These are phyloP conservation scores for Penicillium sp. DNA, from an alignment of 2,329 filamentous ascomycete species.

Conservation along the genomic window DNA sequence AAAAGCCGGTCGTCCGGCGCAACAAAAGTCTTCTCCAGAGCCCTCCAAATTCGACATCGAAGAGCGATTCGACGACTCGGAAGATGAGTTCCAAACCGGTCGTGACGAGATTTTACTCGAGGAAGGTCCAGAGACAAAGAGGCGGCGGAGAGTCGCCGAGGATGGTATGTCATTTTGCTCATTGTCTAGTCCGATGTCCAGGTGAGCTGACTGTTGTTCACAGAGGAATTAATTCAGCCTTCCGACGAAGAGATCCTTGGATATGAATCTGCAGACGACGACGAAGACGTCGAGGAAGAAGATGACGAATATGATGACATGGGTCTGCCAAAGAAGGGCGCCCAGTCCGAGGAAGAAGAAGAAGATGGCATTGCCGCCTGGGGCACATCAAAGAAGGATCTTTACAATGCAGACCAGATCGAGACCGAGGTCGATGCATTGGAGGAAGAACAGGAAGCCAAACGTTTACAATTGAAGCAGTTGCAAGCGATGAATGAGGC, in stretches of 20 bases:
- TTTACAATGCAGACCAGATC: constrained; percentile 82
- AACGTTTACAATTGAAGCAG: constrained; percentile 85
- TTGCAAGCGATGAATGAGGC: constrained; percentile 81
- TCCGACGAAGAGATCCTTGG: constrained; percentile 63
- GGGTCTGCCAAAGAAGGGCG: constrained; percentile 22
- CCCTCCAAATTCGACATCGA: constrained; percentile 39
- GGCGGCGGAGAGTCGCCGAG: constrained; percentile 65
- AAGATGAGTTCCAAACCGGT: constrained; percentile 88
- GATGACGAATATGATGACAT: constrained; percentile 34
- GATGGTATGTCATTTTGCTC: constrained; percentile 49
- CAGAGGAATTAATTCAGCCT: constrained; percentile 55
- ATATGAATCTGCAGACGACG: constrained; percentile 36
- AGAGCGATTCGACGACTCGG: constrained; percentile 85
- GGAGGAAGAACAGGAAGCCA: constrained; percentile 88
- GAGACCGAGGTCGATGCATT: constrained; percentile 70
- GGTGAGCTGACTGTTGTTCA: constrained; percentile 16
- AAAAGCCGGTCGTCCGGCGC: constrained; percentile 58
- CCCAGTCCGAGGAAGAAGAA: constrained; percentile 42
- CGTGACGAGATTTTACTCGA: constrained; percentile 83
- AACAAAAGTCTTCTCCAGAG: constrained; percentile 30
- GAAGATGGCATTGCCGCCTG: constrained; percentile 67
- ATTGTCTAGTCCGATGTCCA: background rate
- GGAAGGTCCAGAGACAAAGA: constrained; percentile 74
- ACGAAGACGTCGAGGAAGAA: constrained; percentile 43
- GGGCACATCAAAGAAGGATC: constrained; percentile 83